Base-by-base conservation (phyloP, 1,284 basidiomycete species). In the Microbotryum violaceum region DNA sequence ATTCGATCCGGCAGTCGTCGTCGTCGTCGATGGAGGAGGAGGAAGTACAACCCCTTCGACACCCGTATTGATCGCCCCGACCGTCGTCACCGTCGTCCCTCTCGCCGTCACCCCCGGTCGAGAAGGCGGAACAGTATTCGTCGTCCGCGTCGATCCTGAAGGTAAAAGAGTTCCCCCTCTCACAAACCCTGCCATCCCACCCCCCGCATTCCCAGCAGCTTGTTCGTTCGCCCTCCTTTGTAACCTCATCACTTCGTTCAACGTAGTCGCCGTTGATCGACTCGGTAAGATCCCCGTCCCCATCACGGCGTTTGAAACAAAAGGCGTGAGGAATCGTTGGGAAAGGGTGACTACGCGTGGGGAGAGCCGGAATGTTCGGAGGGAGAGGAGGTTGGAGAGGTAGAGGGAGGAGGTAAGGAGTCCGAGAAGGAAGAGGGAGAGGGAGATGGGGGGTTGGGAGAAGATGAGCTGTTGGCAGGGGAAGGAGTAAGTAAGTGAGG, bases 351-450 rank as follows among this genome's bases (percentile, higher is more conserved):
- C 77, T 7, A 85, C 62, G 2, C 78, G 74, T 0, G 79, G 79
- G 0, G 91, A 83, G 45, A 92, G 75, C 48, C 89, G 83, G 77
- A 85, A 90, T 1, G 79, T 76, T 69, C 89, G 88, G 31, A 92
- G 79, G 56, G 83, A 83, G 37, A 86, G 80, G 25, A 87, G 70
- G 74, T 91, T 88, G 16, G 88, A 86, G 51, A 88, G 85, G 73
- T 91, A 92, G 59, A 88, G 77, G 70, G 85, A 79, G 0, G 91
- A 89, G 8, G 83, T 78, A 6, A 86, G 65, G 12, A 90, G 65
- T 29, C 90, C 90, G 42, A 86, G 75, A 31, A 80, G 62, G 1
- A 85, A 79, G 3, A 83, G 81, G 10, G 82, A 75, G 6, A 81
- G 73, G 8, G 87, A 87, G 3, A 83, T 79, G 0, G 88, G 88